phyloP scores from a whole-genome alignment of 306 rosid species.

The Cicer bijugum region DNA sequence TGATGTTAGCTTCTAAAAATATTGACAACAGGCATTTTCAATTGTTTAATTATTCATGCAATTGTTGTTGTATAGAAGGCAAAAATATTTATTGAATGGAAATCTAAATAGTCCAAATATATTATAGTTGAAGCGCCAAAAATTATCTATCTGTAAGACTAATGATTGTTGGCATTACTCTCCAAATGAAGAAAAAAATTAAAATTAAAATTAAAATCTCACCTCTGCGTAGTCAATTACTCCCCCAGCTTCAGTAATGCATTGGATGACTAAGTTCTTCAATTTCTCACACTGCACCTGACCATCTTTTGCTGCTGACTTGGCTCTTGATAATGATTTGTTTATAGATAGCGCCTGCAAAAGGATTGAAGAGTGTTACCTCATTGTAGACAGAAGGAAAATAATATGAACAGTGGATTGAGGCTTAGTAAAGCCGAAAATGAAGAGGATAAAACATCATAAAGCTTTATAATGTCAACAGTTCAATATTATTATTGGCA shows the following conservation, averaged over 20 bases:
- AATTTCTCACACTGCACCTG: slow-evolving; percentile 59
- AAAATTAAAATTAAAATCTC: not conserved
- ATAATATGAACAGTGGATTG: slow-evolving; percentile 22
- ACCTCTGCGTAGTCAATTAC: slow-evolving; percentile 91
- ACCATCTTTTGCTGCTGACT: slow-evolving; percentile 68
- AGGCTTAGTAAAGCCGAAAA: not conserved
- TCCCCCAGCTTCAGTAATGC: slow-evolving; percentile 76
- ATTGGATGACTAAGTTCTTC: slow-evolving; percentile 53
- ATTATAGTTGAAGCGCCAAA: not conserved
- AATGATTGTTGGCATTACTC: not conserved
- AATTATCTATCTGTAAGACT: not conserved
- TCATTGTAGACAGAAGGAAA: slow-evolving; percentile 13
- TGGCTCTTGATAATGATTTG: slow-evolving; percentile 73
- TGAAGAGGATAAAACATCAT: slow-evolving; percentile 24
- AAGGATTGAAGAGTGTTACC: slow-evolving; percentile 38
- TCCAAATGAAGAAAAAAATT: slow-evolving; percentile 4
- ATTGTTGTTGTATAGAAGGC: not conserved
- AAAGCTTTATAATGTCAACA: slow-evolving; percentile 18
- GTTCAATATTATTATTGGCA: not conserved
- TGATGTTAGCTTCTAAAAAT: not conserved
- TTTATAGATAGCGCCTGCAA: slow-evolving; percentile 77
- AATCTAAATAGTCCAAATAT: not conserved
- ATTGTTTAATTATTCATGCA: not conserved
- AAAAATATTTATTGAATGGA: not conserved
- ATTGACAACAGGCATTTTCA: not conserved